phyloP scores from a whole-genome alignment of 1,284 basidiomycete species.

The Fomitopsis palustris region DNA sequence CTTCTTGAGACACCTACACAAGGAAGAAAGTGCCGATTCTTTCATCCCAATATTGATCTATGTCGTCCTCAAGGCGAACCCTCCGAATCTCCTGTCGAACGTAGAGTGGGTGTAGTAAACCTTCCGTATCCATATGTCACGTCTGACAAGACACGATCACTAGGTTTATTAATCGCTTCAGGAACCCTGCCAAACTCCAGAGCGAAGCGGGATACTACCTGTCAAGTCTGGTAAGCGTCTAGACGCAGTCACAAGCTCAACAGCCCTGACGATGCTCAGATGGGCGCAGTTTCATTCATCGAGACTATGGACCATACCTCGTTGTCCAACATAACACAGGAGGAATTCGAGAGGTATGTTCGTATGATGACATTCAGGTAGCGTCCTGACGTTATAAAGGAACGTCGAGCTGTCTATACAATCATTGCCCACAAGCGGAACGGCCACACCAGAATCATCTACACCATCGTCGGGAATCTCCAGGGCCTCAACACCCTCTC shows the following conservation, averaged over 20 bases:
- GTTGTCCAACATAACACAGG: conserved; percentile 88
- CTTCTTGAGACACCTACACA: conserved; percentile 82
- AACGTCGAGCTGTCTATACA: conserved; percentile 86
- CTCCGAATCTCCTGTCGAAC: conserved; percentile 91
- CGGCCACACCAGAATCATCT: conserved; percentile 42
- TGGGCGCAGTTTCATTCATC: conserved; percentile 92
- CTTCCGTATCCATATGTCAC: too few relatives aligned
- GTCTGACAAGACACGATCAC: neutral
- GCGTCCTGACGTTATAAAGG: conserved; percentile 29
- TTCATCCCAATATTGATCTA: conserved; percentile 96
- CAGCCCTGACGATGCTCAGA: conserved; percentile 39
- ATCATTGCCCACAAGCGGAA: conserved; percentile 60
- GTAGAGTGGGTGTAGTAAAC: conserved; percentile 64
- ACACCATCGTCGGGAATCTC: conserved; percentile 17
- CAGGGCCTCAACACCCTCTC: conserved; percentile 19
- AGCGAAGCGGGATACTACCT: conserved; percentile 98
- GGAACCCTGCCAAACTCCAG: conserved; percentile 85
- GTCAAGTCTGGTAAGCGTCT: conserved; percentile 74
- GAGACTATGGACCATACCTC: conserved; percentile 96
- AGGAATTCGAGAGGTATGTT: conserved; percentile 81
- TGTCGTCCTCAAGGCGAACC: conserved; percentile 92
- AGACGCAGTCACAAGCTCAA: neutral
- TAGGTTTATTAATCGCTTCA: conserved; percentile 94
- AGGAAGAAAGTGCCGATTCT: conserved; percentile 83
- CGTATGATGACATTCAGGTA: neutral